Evolutionary conservation across 1,284 basidiomycete genomes (phyloP).

Genomic region (Pholiota adiposa): DNA sequence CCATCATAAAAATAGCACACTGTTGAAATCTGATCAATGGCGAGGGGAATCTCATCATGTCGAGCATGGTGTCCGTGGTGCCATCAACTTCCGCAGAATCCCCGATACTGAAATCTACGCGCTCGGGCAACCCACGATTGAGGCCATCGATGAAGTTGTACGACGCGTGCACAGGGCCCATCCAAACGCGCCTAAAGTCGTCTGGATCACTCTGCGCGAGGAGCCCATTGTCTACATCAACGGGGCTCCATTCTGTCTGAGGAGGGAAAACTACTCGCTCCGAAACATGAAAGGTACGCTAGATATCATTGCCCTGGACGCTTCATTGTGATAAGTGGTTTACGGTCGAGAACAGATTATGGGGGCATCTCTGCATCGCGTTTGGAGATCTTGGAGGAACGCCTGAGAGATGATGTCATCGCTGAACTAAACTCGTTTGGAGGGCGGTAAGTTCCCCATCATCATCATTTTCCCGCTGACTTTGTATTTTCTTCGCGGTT

Average conservation of each 20-base stretch:
- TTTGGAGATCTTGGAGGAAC: constrained; percentile 89
- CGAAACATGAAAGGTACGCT: constrained; percentile 83
- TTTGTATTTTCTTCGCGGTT: background rate
- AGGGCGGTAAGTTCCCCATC: constrained; percentile 57
- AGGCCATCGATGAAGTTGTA: constrained; percentile 89
- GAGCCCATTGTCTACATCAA: constrained; percentile 97
- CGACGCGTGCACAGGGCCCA: constrained; percentile 66
- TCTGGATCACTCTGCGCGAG: constrained; percentile 94
- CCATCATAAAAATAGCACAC: constrained; percentile 60
- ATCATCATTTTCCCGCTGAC: background rate
- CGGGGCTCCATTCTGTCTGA: constrained; percentile 79
- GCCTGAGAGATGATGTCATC: constrained; percentile 89
- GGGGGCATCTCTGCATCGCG: constrained; percentile 90
- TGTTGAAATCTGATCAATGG: constrained; percentile 94
- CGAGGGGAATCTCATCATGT: constrained; percentile 70
- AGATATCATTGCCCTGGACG: background rate
- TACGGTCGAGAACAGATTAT: constrained; percentile 66
- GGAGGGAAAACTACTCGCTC: constrained; percentile 80
- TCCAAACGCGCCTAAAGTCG: constrained; percentile 64
- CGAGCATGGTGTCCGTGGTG: constrained; percentile 81
- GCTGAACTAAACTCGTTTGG: constrained; percentile 84
- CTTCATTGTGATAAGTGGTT: background rate
- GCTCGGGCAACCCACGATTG: constrained; percentile 90
- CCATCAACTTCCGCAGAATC: constrained; percentile 93
- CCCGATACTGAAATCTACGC: constrained; percentile 88